Base-by-base conservation (phyloP, 164 flowering plant species). In the Vitis riparia region DNA sequence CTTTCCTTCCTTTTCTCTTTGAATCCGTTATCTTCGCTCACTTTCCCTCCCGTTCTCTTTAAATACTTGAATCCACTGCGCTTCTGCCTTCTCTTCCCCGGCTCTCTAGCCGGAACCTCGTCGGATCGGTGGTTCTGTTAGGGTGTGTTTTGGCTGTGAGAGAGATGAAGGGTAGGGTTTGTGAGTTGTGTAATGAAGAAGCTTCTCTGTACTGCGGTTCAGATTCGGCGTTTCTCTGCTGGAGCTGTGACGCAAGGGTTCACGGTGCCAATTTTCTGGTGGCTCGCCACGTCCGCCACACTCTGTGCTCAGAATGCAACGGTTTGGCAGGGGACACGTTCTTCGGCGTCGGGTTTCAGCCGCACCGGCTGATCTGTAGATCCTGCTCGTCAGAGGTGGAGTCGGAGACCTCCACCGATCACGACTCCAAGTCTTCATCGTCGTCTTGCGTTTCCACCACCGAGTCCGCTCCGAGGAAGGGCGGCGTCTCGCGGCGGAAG, bases 231-330 rank as follows among this genome's bases (percentile, higher is more conserved):
- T 79, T 76, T 47, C 78, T 88, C 11, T 88, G 91, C 59, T 74
- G 66, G 68, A 55, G 9, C 58, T 88, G 89, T 66, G 91, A 88
- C 67, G 71, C 75, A 27, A 74, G 66, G 32, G 91, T 88, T 51
- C 91, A 88, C 65, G 50, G 51, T 3, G 89, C 89, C 5, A 88
- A 88, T 68, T 86, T 86, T 72, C 75, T 88, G 47, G 91, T 83
- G 2, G 89, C 89, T 17, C 80, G 86, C 9, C 91, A 88, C 51
- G 65, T 78, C 5, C 82, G 91, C 3, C 70, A 37, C 0, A 62
- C 77, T 12, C 60, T 86, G 16, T 88, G 91, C 71, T 68, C 65
- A 17, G 47, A 17, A 37, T 87, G 91, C 62, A 73, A 63, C 0
- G 50, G n/a, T 5, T 53, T 68, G 50, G 67, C 69, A 68, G 82